Percentiles rank a stretch among this genome's conserved stretches.
phyloP scores from a whole-genome alignment of 2,329 filamentous ascomycete species.

The Pezicula radicicola region DNA sequence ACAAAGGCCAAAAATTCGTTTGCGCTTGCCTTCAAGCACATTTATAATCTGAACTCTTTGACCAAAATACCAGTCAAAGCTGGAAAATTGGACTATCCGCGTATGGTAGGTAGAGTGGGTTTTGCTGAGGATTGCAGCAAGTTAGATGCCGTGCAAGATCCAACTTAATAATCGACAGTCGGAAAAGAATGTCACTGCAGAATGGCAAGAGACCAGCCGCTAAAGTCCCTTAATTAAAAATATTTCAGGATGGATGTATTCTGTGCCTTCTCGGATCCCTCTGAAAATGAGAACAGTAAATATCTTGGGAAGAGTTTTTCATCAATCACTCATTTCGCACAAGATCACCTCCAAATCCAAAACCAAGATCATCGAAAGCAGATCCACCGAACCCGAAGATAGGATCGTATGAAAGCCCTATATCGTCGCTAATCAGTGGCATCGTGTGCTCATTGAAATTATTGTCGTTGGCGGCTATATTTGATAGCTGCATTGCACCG shows the following conservation, averaged over 20 bases:
- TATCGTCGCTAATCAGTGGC: neutral
- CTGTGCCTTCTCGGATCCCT: no score
- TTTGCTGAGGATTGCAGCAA: neutral
- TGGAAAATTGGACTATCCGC: neutral
- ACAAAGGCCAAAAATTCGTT: neutral
- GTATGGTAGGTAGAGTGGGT: neutral
- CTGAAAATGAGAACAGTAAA: no score
- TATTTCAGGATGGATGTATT: no score
- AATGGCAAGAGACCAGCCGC: no score
- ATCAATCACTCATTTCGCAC: neutral
- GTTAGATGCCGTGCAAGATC: neutral
- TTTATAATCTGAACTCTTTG: neutral
- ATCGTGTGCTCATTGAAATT: neutral
- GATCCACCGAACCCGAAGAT: constrained; percentile 10
- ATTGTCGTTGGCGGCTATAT: neutral
- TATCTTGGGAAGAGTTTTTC: no score
- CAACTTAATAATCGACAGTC: neutral
- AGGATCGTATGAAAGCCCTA: constrained; percentile 3
- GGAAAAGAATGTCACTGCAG: neutral
- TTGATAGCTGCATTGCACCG: neutral
- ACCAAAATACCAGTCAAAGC: no score
- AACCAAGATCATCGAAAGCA: constrained; percentile 6
- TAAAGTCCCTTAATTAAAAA: no score
- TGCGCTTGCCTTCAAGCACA: neutral
- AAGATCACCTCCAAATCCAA: neutral